Evolutionary conservation across 441 rosid genomes (phyloP).

Genomic region (Syzygium malaccense): DNA sequence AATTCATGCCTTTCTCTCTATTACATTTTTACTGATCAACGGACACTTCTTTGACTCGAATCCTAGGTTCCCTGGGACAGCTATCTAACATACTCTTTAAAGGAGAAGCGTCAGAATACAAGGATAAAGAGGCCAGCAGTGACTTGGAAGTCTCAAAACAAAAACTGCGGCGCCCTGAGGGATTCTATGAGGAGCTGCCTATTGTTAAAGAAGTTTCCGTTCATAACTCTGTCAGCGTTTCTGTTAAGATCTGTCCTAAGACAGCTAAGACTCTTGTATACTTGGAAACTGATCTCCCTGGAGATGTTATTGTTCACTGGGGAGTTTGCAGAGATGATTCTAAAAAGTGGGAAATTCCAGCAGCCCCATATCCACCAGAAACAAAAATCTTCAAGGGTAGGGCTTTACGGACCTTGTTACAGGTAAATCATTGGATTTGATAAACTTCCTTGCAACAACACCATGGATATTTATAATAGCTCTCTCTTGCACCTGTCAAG

Average conservation of each 20-base stretch:
- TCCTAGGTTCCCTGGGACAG: constrained; percentile 47
- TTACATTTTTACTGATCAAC: neutral
- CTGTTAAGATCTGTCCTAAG: constrained; percentile 56
- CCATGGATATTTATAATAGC: constrained; percentile 1
- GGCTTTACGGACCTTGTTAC: constrained; percentile 75
- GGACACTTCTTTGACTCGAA: neutral
- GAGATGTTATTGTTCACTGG: constrained; percentile 89
- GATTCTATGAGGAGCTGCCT: constrained; percentile 71
- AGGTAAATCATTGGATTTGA: constrained; percentile 33
- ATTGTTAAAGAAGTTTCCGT: constrained; percentile 41
- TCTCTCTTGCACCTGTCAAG: neutral
- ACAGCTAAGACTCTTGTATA: constrained; percentile 50
- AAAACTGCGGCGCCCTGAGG: constrained; percentile 34
- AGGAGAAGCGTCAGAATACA: constrained; percentile 26
- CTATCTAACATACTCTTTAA: constrained; percentile 45
- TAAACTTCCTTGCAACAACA: neutral
- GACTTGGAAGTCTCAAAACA: constrained; percentile 25
- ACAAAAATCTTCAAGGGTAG: constrained; percentile 67
- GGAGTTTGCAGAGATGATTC: constrained; percentile 82
- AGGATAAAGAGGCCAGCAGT: constrained; percentile 21
- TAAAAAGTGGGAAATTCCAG: constrained; percentile 80
- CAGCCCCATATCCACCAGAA: constrained; percentile 72
- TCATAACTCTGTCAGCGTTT: constrained; percentile 43
- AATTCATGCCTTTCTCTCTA: neutral
- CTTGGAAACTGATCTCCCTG: constrained; percentile 79